phyloP scores from a whole-genome alignment of 2,329 filamentous ascomycete genomes.

The Diplodia intermedia region DNA sequence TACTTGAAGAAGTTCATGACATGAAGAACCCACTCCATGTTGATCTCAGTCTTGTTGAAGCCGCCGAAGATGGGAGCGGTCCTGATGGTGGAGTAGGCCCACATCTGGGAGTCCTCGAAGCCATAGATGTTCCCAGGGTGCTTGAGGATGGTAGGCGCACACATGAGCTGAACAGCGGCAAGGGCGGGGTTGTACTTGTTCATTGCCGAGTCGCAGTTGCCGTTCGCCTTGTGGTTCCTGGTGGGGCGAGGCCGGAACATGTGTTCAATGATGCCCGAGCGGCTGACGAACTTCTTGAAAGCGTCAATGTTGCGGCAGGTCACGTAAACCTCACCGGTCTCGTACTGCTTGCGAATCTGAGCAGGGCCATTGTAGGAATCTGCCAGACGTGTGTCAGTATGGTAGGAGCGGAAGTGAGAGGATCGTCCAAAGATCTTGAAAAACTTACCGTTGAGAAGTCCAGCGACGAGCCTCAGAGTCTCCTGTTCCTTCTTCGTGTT shows the following conservation, averaged over 20 bases:
- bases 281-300: slow-evolving; percentile 43
- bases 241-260: slow-evolving; percentile 38
- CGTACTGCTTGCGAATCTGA: neutral
- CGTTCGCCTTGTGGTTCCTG: slow-evolving; percentile 25
- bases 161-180: slow-evolving; percentile 45
- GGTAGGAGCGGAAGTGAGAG: slow-evolving; percentile 29
- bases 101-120: slow-evolving; percentile 55
- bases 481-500: slow-evolving; percentile 41
- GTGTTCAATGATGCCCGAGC: slow-evolving; percentile 41
- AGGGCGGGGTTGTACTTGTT: slow-evolving; percentile 35
- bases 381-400: neutral
- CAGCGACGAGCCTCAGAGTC: slow-evolving; percentile 49
- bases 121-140: slow-evolving; percentile 28
- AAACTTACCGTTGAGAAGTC: slow-evolving; percentile 54
- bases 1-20: slow-evolving; percentile 61
- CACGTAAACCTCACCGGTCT: slow-evolving; percentile 36
- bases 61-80: slow-evolving; percentile 15
- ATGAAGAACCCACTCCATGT: slow-evolving; percentile 57
- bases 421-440: slow-evolving; percentile 25
- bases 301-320: slow-evolving; percentile 46
- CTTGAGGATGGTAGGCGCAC: slow-evolving; percentile 43
- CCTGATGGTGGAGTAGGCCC: slow-evolving; percentile 48
- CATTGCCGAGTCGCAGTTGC: neutral
- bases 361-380: slow-evolving; percentile 5
- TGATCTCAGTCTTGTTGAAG: slow-evolving; percentile 46